phyloP scores from a whole-genome alignment of 106 monocot species.

The Triglochin maritima region DNA sequence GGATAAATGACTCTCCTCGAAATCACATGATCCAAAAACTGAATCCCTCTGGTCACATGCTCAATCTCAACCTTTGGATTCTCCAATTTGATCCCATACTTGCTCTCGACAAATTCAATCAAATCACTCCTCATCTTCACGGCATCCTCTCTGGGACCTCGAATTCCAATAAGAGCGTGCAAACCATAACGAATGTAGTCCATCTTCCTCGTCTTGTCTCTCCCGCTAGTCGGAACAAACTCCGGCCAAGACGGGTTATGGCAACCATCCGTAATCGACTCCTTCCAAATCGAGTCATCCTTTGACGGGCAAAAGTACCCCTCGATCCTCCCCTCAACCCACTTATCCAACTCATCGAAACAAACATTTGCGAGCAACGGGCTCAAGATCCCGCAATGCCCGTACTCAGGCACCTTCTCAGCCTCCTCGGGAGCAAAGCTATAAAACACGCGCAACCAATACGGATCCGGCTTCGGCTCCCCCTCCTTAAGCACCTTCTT shows the following conservation, averaged over 20 bases:
- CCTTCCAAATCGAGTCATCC: constrained; percentile 83
- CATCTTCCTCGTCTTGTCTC: constrained; percentile 70
- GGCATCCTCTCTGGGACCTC: constrained; percentile 84
- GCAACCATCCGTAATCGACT: constrained; percentile 54
- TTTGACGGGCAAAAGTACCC: constrained; percentile 61
- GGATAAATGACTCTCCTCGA: constrained; percentile 66
- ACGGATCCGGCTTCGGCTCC: constrained; percentile 93
- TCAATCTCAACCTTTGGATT: constrained; percentile 74
- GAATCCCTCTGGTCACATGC: constrained; percentile 82
- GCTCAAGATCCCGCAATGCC: constrained; percentile 81
- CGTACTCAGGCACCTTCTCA: constrained; percentile 36
- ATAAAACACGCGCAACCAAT: constrained; percentile 83
- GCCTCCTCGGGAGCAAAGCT: constrained; percentile 71
- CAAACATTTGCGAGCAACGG: constrained; percentile 75
- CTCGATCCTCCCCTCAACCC: constrained; percentile 64
- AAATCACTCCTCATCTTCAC: constrained; percentile 49
- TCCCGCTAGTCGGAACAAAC: constrained; percentile 73
- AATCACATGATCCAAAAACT: constrained; percentile 90
- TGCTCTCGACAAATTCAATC: constrained; percentile 63
- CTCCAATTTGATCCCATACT: constrained; percentile 46
- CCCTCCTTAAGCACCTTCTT: constrained; percentile 78
- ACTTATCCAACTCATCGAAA: constrained; percentile 59
- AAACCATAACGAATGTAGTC: constrained; percentile 78
- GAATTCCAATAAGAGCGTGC: constrained; percentile 67
- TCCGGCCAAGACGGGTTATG: constrained; percentile 97